Conservation (phyloP, 2,329 filamentous ascomycete species). For the Paecilomyces niveus region DNA sequence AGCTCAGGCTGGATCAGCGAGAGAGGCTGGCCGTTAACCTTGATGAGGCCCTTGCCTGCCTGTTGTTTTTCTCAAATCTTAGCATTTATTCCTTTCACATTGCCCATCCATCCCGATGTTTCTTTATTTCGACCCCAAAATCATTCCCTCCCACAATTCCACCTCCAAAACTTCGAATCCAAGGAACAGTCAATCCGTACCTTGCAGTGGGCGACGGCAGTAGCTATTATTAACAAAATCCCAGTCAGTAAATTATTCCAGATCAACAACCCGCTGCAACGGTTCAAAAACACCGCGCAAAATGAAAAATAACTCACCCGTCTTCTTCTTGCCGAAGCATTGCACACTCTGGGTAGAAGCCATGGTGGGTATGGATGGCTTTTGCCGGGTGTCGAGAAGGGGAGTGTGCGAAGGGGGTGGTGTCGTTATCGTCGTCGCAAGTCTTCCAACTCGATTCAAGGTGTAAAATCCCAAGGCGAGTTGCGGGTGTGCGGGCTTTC, state of each 20-base stretch:
- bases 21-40: constrained; percentile 97
- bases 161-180: not conserved
- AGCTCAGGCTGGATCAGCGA: constrained; percentile 91
- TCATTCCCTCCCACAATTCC: not conserved
- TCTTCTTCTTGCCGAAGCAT: constrained; percentile 99
- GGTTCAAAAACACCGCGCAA: constrained; percentile 4
- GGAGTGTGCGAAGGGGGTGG: constrained; percentile 23
- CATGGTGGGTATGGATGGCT: constrained; percentile 52
- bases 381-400: constrained; percentile 31
- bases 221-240: constrained; percentile 48
- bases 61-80: constrained; percentile 25
- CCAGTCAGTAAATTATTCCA: constrained; percentile 21
- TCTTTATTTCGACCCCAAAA: not conserved
- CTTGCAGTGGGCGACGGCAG: constrained; percentile 89
- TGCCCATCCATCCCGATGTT: not conserved
- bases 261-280: not conserved
- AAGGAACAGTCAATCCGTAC: constrained; percentile 42
- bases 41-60: constrained; percentile 84
- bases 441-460: constrained; percentile 16
- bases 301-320: constrained; percentile 36
- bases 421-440: constrained; percentile 27
- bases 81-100: not conserved
- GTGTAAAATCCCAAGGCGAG: constrained; percentile 18
- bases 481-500: constrained; percentile 31
- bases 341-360: constrained; percentile 76